These are phyloP conservation scores for Trichomonas tenax DNA, from an alignment of 208 protist species.

Conservation along the genomic window DNA sequence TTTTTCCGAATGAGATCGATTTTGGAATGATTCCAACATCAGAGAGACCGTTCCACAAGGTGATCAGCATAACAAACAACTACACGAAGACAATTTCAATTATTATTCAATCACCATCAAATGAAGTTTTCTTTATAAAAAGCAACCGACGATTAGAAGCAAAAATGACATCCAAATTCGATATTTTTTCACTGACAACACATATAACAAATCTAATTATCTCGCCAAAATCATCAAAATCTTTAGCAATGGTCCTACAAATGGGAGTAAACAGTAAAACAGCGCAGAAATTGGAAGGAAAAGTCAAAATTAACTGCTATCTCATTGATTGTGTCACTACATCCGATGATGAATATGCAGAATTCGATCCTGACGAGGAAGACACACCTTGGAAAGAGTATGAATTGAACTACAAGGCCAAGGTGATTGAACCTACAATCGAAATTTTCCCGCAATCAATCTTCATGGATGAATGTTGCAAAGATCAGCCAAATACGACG, in stretches of 20 bases:
- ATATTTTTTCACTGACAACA: not conserved
- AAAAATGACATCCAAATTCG: not conserved
- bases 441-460: not conserved
- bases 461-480: not conserved
- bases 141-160: not conserved
- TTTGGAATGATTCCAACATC: not conserved
- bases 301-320: not conserved
- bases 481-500: not conserved
- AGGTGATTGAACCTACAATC: not conserved
- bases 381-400: no score
- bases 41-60: not conserved
- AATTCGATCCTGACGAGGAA: not conserved
- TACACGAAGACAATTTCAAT: not conserved
- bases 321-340: not conserved
- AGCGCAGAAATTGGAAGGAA: not conserved
- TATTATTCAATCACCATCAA: not conserved
- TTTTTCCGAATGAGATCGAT: not conserved
- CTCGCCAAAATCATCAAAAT: not conserved
- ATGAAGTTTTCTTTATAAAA: not conserved
- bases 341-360: not conserved
- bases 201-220: not conserved
- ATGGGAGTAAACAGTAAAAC: not conserved
- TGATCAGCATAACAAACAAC: not conserved
- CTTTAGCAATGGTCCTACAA: not conserved
- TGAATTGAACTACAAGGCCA: not conserved